These are phyloP conservation scores for Leccinum rimulosum DNA, from an alignment of 768 basidiomycete species.

Conservation along the genomic window DNA sequence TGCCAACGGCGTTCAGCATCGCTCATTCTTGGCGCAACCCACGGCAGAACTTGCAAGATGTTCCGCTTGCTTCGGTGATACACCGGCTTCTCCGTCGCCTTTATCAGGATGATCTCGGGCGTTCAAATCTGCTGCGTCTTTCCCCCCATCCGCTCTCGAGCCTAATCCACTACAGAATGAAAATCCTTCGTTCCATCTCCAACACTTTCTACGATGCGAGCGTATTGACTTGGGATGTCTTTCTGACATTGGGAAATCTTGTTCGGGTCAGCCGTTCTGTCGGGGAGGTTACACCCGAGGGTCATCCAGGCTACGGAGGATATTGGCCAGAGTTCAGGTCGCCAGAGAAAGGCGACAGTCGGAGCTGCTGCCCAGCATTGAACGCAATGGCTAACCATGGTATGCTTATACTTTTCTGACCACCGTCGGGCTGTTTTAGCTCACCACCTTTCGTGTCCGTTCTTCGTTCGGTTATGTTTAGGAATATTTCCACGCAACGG, in stretches of 20 bases:
- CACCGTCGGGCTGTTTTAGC: neutral
- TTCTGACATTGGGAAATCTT: constrained; percentile 16
- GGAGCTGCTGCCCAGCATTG: constrained; percentile 68
- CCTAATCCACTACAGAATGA: constrained; percentile 8
- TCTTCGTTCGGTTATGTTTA: neutral
- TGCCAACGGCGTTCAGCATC: neutral
- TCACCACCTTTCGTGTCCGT: neutral
- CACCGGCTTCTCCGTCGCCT: neutral
- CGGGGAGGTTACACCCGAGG: constrained; percentile 52
- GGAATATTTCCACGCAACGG: constrained; percentile 59
- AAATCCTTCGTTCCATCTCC: constrained; percentile 3
- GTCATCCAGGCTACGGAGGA: constrained; percentile 54
- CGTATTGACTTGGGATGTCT: constrained; percentile 11
- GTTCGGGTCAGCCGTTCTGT: constrained; percentile 30
- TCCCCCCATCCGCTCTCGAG: neutral
- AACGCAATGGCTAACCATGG: constrained; percentile 84
- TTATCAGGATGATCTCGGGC: constrained; percentile 3
- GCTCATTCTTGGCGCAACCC: neutral
- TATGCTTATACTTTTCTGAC: constrained; percentile 47
- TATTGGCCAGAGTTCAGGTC: constrained; percentile 67
- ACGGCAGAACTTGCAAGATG: neutral
- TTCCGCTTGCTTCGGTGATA: neutral
- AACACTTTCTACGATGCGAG: neutral
- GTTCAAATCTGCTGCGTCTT: neutral
- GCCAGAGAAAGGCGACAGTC: constrained; percentile 60